These are phyloP conservation scores for Andalucia godoyi DNA, from an alignment of 78 protist genomes.

Conservation along the genomic window DNA sequence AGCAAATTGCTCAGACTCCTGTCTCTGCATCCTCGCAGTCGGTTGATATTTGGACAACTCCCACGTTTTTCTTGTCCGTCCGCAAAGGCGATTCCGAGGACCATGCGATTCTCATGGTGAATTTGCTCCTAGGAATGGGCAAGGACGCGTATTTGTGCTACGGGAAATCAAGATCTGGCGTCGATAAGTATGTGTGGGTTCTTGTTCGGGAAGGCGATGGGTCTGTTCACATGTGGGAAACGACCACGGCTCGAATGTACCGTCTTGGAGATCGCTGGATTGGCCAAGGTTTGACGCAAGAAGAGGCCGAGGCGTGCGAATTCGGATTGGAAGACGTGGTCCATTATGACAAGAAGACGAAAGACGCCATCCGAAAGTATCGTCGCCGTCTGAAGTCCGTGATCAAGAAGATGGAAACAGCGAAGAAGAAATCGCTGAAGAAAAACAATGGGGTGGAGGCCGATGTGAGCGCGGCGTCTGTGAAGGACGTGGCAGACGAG, in stretches of 20 bases:
- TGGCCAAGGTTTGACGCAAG: background rate
- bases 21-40: no score
- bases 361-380: no score
- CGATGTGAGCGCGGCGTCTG: no score
- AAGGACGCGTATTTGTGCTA: background rate
- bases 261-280: background rate
- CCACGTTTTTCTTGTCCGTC: conserved; percentile 7
- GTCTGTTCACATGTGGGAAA: background rate
- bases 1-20: no score
- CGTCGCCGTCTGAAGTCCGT: no score
- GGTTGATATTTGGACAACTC: conserved; percentile 9
- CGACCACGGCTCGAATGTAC: background rate
- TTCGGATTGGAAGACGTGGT: no score
- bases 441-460: no score
- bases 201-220: background rate
- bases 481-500: no score
- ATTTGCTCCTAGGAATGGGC: background rate
- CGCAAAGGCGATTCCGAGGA: conserved; percentile 27
- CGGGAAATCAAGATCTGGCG: no score
- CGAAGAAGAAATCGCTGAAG: no score
- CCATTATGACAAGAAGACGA: no score
- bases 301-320: background rate
- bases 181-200: background rate
- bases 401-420: no score
- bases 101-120: conserved; percentile 12